Evolutionary conservation across 2,329 filamentous ascomycete species (phyloP).

Genomic region (Macroventuria anomochaeta): DNA sequence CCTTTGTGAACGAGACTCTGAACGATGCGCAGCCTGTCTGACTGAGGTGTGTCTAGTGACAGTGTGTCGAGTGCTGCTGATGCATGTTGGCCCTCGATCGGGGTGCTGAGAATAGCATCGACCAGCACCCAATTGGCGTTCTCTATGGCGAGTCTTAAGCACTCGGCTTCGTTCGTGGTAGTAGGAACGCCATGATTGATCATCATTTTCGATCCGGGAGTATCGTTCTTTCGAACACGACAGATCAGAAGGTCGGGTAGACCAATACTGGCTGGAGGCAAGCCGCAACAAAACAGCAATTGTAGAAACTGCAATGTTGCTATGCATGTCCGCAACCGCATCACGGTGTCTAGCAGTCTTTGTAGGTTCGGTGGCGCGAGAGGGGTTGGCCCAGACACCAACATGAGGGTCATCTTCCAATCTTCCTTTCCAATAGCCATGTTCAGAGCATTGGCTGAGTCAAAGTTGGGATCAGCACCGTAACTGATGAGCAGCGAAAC

Average conservation of each 20-base stretch:
- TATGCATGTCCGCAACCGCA: conserved; percentile 37
- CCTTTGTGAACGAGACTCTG: conserved; percentile 36
- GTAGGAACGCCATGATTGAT: conserved; percentile 37
- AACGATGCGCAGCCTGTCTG: conserved; percentile 37
- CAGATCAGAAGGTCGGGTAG: conserved; percentile 40
- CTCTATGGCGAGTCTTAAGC: conserved; percentile 33
- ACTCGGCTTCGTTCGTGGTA: conserved; percentile 38
- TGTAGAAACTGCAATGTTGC: conserved; percentile 41
- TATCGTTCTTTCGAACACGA: conserved; percentile 38
- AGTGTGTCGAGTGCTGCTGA: conserved; percentile 35
- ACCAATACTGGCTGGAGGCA: conserved; percentile 35
- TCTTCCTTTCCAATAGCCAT: conserved; percentile 41
- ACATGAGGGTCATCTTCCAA: conserved; percentile 37
- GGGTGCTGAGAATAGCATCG: conserved; percentile 33
- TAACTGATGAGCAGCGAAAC: conserved; percentile 41
- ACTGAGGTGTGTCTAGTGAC: conserved; percentile 24
- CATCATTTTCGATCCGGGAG: conserved; percentile 40
- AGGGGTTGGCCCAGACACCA: conserved; percentile 38
- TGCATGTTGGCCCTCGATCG: conserved; percentile 37
- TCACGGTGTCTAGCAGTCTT: conserved; percentile 36
- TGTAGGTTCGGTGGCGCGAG: conserved; percentile 35
- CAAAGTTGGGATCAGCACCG: conserved; percentile 47
- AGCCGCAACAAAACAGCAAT: conserved; percentile 44
- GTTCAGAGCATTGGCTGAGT: conserved; percentile 40
- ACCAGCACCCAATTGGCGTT: conserved; percentile 40